Evolutionary conservation across 1,284 basidiomycete species (phyloP), one percentile per base, ranked within the genome.

Genomic region (Fomitopsis palustris): DNA sequence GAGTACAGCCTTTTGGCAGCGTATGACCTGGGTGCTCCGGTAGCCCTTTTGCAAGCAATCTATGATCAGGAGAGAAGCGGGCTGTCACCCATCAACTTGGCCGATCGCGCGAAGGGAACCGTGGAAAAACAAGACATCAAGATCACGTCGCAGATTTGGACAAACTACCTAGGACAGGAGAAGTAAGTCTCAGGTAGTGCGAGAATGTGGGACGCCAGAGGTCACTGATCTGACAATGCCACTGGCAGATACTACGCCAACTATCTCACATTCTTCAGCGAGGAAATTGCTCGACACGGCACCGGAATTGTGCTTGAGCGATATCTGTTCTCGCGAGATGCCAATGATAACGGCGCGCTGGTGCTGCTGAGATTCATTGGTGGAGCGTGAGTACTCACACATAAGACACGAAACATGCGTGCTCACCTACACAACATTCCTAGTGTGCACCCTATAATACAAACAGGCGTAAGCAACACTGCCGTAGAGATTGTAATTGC

Each of bases 401-500:
- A 23, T 12, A 12, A 47, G 25, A 19, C 14, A 23, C 25, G 9
- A 10, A 29, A 25, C 16, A 5, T 45, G 21, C 3, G 4, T 23
- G 27, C 45, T 47, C 21, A 47, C 45, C 14, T 16, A 25, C 16
- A 4, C 42, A n/a, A 14, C 35, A 14, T 23, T n/a, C 17, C n/a
- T 61, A 85, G 82, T 4, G 56, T 81, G 4, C 82, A 91, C 70
- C 86, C 87, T 0, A 73, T 87, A 55, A 89, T 91, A 43, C 84
- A 87, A 65, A 71, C 82, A 33, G 88, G 87, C 41, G 84, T 86
- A 69, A 58, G 81, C 74, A 17, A 38, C 43, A 53, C 54, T 31
- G 25, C 27, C 29, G 12, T 41, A 9, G 19, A 35, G 25, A 41
- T 39, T 23, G 23, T 23, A 1, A 23, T 21, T n/a, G 42, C 45